phyloP scores from a whole-genome alignment of 306 rosid genomes.

The Cicer arietinum region DNA sequence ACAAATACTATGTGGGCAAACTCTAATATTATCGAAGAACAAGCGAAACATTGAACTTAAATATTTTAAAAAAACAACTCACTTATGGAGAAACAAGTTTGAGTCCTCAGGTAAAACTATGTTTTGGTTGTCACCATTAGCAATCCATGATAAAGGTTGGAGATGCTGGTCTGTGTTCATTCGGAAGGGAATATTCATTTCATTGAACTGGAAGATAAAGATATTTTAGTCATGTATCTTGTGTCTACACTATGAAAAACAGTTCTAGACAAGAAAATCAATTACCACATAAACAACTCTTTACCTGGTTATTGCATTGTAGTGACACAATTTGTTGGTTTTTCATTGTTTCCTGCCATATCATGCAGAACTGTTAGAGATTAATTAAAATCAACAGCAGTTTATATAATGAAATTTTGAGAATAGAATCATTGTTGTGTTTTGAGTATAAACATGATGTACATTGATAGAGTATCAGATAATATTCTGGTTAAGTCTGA shows the following conservation, averaged over 20 bases:
- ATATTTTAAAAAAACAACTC: conserved; percentile 34
- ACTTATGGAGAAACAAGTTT: conserved; percentile 65
- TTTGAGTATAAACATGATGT: not conserved
- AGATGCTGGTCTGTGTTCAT: conserved; percentile 71
- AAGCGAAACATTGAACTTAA: not conserved
- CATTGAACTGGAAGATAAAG: conserved; percentile 66
- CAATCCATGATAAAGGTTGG: conserved; percentile 71
- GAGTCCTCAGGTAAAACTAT: conserved; percentile 59
- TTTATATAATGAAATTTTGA: conserved; percentile 1
- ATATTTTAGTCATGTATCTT: conserved; percentile 17
- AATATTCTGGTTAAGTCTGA: not conserved
- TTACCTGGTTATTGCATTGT: conserved; percentile 80
- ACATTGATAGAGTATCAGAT: not conserved
- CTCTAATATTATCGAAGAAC: too few species aligned
- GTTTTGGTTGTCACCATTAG: conserved; percentile 52
- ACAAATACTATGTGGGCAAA: not conserved
- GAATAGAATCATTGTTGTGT: not conserved
- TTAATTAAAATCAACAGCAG: not conserved
- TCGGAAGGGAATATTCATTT: conserved; percentile 65
- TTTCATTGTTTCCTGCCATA: conserved; percentile 60
- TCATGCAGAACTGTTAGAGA: conserved; percentile 1
- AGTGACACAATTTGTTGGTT: conserved; percentile 77
- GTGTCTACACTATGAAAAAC: not conserved
- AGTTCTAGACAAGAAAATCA: not conserved
- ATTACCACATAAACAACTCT: conserved; percentile 1